Base-by-base conservation (phyloP, 371 early-diverging fungal species). In the Mucor mucedo region DNA sequence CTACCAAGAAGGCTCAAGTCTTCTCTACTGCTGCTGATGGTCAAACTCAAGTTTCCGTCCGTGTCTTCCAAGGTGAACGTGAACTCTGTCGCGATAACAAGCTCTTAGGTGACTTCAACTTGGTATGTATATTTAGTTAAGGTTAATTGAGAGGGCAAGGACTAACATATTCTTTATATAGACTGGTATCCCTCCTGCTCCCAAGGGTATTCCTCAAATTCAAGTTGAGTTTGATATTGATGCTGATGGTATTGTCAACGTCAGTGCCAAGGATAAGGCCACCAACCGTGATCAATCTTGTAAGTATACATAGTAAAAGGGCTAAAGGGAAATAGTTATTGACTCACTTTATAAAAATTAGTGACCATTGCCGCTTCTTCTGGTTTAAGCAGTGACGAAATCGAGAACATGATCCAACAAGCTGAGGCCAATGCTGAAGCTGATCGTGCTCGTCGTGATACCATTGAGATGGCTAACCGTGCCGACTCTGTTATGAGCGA, bases 21-120 rank as follows among this genome's bases (percentile, higher is more conserved):
- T 99, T 98, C 88, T 96, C 97, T 55, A 99, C 99, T 44, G 95
- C 97, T 14, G 96, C 96, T 64, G 98, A 99, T 75, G 93, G 93
- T 39, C 99, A 99, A 75, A 92, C 93, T 56, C 90, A 93, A 58
- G 98, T 99, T 48, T 92, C 92, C 61, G 95, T 99, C 80, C 90
- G 89, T 74, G 94, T 99, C 63, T 97, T 90, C 88, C 97, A 99
- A 83, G 99, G 99, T 71, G 98, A 98, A 83, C 91, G 97, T 79
- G 91, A 94, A 75, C 84, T 96, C 53, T 91, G 90, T 58, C 85
- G 86, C 59, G 94, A 98, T 84, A 99, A 99, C 89, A 95, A 96
- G 80, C 83, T 93, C 50, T 84, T 99, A 65, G 98, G 98, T 65
- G 89, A 95, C 78, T 91, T 98, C 84, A 91, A 95, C 82, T 89